Evolutionary conservation across 345 rosid species (phyloP).

Genomic region (Euphorbia tirucalli): DNA sequence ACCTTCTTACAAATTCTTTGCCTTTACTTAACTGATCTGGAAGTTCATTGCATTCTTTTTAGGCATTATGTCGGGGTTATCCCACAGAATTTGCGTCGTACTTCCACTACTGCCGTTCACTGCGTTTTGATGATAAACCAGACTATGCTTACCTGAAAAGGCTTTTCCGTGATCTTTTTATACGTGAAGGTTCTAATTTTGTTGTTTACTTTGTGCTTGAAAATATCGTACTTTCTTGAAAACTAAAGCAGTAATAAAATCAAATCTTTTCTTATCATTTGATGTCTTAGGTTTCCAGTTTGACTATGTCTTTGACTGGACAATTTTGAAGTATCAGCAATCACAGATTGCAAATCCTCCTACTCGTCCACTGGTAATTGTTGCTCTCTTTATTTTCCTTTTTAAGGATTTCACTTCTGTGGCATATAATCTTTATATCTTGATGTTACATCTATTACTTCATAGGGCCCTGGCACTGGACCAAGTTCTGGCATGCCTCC

Average conservation of each 20-base stretch:
- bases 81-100: constrained; percentile 90
- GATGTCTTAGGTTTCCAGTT: constrained; percentile 97
- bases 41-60: constrained; percentile 22
- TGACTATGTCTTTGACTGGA: constrained; percentile 96
- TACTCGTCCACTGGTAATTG: constrained; percentile 57
- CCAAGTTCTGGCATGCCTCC: constrained; percentile 73
- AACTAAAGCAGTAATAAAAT: background rate
- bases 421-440: constrained; percentile 15
- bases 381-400: constrained; percentile 15
- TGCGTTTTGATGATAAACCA: constrained; percentile 87
- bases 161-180: constrained; percentile 84
- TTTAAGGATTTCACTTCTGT: too few relatives aligned
- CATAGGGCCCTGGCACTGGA: constrained; percentile 71
- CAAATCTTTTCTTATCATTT: constrained; percentile 18
- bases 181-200: constrained; percentile 97
- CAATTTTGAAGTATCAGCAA: constrained; percentile 89
- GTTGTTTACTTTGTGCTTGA: too few relatives aligned
- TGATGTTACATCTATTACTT: constrained; percentile 3
- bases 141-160: constrained; percentile 89
- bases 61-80: constrained; percentile 84
- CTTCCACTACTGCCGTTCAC: constrained; percentile 85
- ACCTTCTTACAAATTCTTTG: constrained; percentile 10
- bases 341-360: constrained; percentile 74
- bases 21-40: constrained; percentile 15
- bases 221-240: background rate